These are phyloP conservation scores for Phaeosphaeria sp. DNA, from an alignment of 2,329 filamentous ascomycete genomes.

Conservation along the genomic window DNA sequence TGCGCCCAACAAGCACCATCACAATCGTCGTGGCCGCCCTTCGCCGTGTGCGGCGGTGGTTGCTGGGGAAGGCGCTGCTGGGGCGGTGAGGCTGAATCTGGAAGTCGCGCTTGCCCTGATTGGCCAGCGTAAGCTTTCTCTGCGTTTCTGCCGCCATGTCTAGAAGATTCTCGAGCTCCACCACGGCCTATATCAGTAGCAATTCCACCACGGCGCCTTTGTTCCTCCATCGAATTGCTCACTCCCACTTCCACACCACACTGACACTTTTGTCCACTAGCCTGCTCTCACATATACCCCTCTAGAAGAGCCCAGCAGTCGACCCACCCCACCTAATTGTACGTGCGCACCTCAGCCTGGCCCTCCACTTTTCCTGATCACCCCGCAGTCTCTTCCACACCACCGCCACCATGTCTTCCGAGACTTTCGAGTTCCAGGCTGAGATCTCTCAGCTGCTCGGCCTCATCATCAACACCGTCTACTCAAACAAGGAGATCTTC, in stretches of 20 bases:
- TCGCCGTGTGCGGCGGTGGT: slow-evolving; percentile 12
- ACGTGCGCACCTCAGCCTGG: slow-evolving; percentile 25
- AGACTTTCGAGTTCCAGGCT: slow-evolving; percentile 99
- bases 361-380: slow-evolving; percentile 6
- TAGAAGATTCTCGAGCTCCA: slow-evolving; percentile 49
- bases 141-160: slow-evolving; percentile 43
- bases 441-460: slow-evolving; percentile 99
- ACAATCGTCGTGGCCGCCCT: slow-evolving; percentile 20
- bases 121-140: slow-evolving; percentile 35
- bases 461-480: slow-evolving; percentile 99
- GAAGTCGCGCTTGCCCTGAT: slow-evolving; percentile 23
- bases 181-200: slow-evolving; percentile 40
- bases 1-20: slow-evolving; percentile 4
- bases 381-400: slow-evolving; percentile 23
- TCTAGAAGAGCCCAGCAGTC: slow-evolving; percentile 27
- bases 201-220: slow-evolving; percentile 31
- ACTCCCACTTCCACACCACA: slow-evolving; percentile 13
- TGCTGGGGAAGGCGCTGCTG: slow-evolving; percentile 23
- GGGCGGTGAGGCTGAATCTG: slow-evolving; percentile 35
- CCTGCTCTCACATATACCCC: slow-evolving; percentile 26
- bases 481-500: slow-evolving; percentile 99
- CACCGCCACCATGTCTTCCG: slow-evolving; percentile 72
- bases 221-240: slow-evolving; percentile 35
- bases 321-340: slow-evolving; percentile 30
- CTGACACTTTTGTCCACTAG: slow-evolving; percentile 30